Percentiles rank a stretch among this genome's conserved stretches.
Conservation (phyloP, 2,329 filamentous ascomycete genomes). For the Ascochyta lentis region DNA sequence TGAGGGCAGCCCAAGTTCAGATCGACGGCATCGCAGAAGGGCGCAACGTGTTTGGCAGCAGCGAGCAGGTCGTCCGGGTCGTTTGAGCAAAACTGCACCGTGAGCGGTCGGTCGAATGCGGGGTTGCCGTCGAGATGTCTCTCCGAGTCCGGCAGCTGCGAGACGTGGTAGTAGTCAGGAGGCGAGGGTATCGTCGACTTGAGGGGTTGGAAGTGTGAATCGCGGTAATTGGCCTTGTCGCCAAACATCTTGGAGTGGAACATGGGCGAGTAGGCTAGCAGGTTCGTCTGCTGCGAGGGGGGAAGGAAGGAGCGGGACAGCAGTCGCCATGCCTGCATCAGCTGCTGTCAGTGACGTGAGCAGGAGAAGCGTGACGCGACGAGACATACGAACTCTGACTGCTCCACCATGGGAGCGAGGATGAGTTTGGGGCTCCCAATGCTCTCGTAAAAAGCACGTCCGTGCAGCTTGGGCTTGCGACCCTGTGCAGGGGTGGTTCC, state of each 20-base stretch:
- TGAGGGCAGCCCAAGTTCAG: slow-evolving; percentile 96
- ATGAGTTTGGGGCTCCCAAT: slow-evolving; percentile 91
- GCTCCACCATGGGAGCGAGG: slow-evolving; percentile 96
- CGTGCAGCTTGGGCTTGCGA: slow-evolving; percentile 68
- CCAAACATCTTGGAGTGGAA: slow-evolving; percentile 89
- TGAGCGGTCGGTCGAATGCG: slow-evolving; percentile 80
- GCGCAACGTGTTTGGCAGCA: slow-evolving; percentile 78
- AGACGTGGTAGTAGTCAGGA: slow-evolving; percentile 44
- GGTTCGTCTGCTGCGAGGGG: slow-evolving; percentile 58
- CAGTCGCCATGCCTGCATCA: slow-evolving; percentile 85
- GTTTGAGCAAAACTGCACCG: slow-evolving; percentile 97
- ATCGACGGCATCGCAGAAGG: slow-evolving; percentile 94
- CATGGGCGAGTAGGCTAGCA: slow-evolving; percentile 96
- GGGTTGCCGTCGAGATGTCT: slow-evolving; percentile 82
- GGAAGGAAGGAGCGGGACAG: slow-evolving; percentile 92
- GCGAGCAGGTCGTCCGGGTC: slow-evolving; percentile 79
- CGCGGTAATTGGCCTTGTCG: slow-evolving; percentile 77
- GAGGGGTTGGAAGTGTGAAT: slow-evolving; percentile 78
- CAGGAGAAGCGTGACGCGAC: neutral
- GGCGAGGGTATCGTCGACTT: slow-evolving; percentile 46
- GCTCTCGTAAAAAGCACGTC: slow-evolving; percentile 91
- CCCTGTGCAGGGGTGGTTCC: slow-evolving; percentile 17
- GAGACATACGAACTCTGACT: slow-evolving; percentile 88
- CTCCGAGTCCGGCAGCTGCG: slow-evolving; percentile 35
- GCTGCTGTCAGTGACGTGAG: slow-evolving; percentile 13